Evolutionary conservation across 2,329 filamentous ascomycete genomes (phyloP).

Genomic region (Colletotrichum sp.): DNA sequence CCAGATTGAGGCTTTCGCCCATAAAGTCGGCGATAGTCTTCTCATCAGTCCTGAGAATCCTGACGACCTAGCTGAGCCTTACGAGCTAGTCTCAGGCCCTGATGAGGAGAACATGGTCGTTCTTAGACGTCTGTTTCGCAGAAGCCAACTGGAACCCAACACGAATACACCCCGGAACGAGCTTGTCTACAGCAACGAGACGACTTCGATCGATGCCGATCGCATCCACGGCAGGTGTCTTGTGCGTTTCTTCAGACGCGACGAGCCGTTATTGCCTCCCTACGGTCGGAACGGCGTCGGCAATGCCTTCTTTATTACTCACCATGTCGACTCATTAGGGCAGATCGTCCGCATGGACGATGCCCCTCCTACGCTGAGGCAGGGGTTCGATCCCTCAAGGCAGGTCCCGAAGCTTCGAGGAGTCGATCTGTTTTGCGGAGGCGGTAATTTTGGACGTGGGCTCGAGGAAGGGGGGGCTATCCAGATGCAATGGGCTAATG

Average conservation of each 20-base stretch:
- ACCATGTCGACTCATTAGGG: constrained; percentile 24
- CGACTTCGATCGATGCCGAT: constrained; percentile 37
- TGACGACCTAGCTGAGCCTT: constrained; percentile 59
- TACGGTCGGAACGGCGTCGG: constrained; percentile 71
- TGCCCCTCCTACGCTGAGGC: constrained; percentile 37
- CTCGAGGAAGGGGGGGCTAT: constrained; percentile 75
- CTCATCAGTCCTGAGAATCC: constrained; percentile 43
- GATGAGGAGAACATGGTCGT: constrained; percentile 34
- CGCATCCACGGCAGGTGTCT: constrained; percentile 62
- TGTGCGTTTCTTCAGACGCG: constrained; percentile 57
- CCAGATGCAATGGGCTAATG: constrained; percentile 70
- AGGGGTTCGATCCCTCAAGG: constrained; percentile 58
- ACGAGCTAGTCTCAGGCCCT: constrained; percentile 52
- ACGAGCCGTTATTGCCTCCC: constrained; percentile 58
- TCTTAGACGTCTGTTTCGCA: constrained; percentile 60
- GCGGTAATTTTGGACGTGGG: constrained; percentile 78
- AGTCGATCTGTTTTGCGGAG: constrained; percentile 78
- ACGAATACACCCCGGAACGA: constrained; percentile 55
- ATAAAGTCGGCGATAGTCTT: constrained; percentile 61
- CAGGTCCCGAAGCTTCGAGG: constrained; percentile 53
- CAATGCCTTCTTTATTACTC: constrained; percentile 69
- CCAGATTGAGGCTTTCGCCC: constrained; percentile 36
- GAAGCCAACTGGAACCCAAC: constrained; percentile 40
- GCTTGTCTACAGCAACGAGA: constrained; percentile 59
- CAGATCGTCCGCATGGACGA: not conserved